Evolutionary conservation across 805 yeast genomes (phyloP).

Genomic region (Candida glaebosa): DNA sequence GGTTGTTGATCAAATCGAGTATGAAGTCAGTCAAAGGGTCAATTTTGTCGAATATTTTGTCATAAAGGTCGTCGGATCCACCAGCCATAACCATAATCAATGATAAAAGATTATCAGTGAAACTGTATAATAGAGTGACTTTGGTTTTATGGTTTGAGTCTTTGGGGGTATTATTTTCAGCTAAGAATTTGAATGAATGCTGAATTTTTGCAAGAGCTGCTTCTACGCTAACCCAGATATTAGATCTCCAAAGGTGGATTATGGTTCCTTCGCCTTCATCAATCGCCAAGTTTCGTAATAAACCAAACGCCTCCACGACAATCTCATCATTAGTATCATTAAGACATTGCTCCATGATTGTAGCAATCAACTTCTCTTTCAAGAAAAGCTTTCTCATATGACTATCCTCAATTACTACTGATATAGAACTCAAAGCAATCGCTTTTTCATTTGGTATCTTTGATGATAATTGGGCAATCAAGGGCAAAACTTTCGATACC

Average conservation of each 20-base stretch:
- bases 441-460: slow-evolving; percentile 67
- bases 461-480: slow-evolving; percentile 62
- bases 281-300: slow-evolving; percentile 72
- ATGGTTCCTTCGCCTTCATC: slow-evolving; percentile 89
- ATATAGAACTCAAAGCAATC: slow-evolving; percentile 72
- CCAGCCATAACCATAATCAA: slow-evolving; percentile 64
- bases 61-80: slow-evolving; percentile 50
- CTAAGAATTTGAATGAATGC: slow-evolving; percentile 44
- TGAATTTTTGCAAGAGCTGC: slow-evolving; percentile 49
- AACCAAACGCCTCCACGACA: slow-evolving; percentile 75
- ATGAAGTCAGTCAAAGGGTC: slow-evolving; percentile 38
- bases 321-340: slow-evolving; percentile 70
- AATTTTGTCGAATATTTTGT: slow-evolving; percentile 44
- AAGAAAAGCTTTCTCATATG: slow-evolving; percentile 59
- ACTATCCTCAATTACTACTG: slow-evolving; percentile 67
- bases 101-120: slow-evolving; percentile 69
- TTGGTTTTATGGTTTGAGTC: slow-evolving; percentile 38
- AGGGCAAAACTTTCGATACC: slow-evolving; percentile 60
- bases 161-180: slow-evolving; percentile 17
- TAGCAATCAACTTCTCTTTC: slow-evolving; percentile 67
- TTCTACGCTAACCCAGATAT: slow-evolving; percentile 65
- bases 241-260: slow-evolving; percentile 70
- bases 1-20: slow-evolving; percentile 26
- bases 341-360: slow-evolving; percentile 59
- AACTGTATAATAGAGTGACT: slow-evolving; percentile 54